Conservation (phyloP, 306 rosid species). For the Comarum palustre region DNA sequence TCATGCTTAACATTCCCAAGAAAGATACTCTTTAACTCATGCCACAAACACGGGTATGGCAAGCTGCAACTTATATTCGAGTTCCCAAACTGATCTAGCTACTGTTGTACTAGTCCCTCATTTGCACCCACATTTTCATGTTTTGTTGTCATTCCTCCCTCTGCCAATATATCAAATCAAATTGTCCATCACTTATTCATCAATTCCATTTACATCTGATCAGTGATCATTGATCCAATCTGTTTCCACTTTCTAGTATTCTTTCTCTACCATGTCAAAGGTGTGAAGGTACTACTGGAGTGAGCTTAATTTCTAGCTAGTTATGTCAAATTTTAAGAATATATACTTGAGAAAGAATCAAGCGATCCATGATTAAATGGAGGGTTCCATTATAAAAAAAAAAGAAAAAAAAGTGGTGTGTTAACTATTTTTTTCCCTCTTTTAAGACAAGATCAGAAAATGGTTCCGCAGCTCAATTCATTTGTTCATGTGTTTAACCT, state of each 20-base stretch:
- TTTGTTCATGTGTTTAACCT: no score
- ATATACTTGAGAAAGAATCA: neutral
- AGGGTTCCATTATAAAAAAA: no score
- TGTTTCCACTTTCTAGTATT: neutral
- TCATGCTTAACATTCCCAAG: slow-evolving; percentile 51
- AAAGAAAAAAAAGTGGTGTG: no score
- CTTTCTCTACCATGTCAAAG: neutral
- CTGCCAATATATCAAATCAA: no score
- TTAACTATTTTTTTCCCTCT: no score
- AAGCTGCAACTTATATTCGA: neutral
- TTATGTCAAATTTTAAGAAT: no score
- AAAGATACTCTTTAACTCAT: slow-evolving; percentile 45
- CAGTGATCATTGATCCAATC: neutral
- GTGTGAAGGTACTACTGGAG: neutral
- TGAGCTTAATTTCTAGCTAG: neutral
- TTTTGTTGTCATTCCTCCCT: neutral
- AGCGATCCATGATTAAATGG: neutral
- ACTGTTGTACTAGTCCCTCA: neutral
- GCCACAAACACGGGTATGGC: slow-evolving; percentile 38
- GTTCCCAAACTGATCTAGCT: neutral
- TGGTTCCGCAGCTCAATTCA: no score
- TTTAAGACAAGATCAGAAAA: no score
- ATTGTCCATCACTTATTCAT: neutral
- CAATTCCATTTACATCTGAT: no score
- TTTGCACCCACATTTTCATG: slow-evolving; percentile 24